phyloP scores from a whole-genome alignment of 2,329 filamentous ascomycete genomes.

The Ophiocordyceps unilateralis region DNA sequence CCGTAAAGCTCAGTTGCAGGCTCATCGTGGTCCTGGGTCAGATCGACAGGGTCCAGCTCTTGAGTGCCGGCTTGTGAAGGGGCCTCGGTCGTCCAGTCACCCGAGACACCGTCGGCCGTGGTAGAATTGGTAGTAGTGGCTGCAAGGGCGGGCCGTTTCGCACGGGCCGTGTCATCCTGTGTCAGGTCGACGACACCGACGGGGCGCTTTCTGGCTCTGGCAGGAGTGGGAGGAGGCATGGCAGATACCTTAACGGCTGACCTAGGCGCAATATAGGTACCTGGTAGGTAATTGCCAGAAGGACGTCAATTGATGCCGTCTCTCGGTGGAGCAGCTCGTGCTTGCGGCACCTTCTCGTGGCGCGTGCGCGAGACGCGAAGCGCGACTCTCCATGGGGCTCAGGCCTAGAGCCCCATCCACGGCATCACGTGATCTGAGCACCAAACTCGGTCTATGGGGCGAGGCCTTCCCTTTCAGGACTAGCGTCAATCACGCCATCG shows the following conservation, averaged over 20 bases:
- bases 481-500: constrained; percentile 17
- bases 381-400: too few species aligned
- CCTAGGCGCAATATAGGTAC: too few species aligned
- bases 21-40: constrained; percentile 25
- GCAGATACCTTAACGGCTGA: not conserved
- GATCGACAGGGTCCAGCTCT: constrained; percentile 23
- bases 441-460: not conserved
- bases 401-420: not conserved
- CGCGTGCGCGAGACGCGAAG: not conserved
- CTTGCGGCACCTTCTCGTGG: not conserved
- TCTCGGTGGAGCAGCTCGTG: too few species aligned
- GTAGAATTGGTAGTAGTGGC: too few species aligned
- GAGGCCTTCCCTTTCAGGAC: constrained; percentile 4
- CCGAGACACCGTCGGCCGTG: too few species aligned
- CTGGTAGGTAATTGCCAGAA: too few species aligned
- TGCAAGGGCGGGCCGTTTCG: constrained; percentile 11
- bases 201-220: constrained; percentile 16
- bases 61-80: constrained; percentile 2
- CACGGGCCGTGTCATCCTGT: not conserved
- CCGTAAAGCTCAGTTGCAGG: constrained; percentile 29
- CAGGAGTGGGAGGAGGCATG: not conserved
- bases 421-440: not conserved
- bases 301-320: too few species aligned
- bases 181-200: constrained; percentile 17
- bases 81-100: not conserved